These are phyloP conservation scores for Ephemerocybe angulata DNA, from an alignment of 768 basidiomycete species.

Conservation along the genomic window DNA sequence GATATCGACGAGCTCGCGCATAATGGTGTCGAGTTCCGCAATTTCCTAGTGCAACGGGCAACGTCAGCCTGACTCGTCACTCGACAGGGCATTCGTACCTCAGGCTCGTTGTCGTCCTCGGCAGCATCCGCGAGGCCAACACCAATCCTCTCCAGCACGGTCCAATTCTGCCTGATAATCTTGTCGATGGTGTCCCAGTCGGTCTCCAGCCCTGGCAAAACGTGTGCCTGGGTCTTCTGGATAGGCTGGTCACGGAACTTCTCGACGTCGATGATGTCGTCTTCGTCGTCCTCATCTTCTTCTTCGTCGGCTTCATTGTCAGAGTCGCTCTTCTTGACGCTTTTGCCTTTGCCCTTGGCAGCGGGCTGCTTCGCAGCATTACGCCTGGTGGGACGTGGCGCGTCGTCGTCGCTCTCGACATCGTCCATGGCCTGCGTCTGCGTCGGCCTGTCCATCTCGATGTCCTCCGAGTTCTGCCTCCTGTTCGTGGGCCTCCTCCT, in stretches of 20 bases:
- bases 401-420: slow-evolving; percentile 42
- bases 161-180: slow-evolving; percentile 44
- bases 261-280: slow-evolving; percentile 55
- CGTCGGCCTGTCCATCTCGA: slow-evolving; percentile 49
- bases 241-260: slow-evolving; percentile 69
- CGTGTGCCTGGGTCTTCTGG: slow-evolving; percentile 45
- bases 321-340: slow-evolving; percentile 22
- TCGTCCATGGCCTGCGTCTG: slow-evolving; percentile 39
- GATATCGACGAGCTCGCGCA: slow-evolving; percentile 68
- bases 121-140: slow-evolving; percentile 59
- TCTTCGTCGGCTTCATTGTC: slow-evolving; percentile 16
- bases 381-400: too few species aligned
- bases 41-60: slow-evolving; percentile 41
- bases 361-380: slow-evolving; percentile 26
- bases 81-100: slow-evolving; percentile 35
- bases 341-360: slow-evolving; percentile 28
- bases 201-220: slow-evolving; percentile 51
- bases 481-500: slow-evolving; percentile 36
- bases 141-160: slow-evolving; percentile 41
- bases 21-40: slow-evolving; percentile 57
- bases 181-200: slow-evolving; percentile 61
- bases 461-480: slow-evolving; percentile 53
- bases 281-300: slow-evolving; percentile 45
- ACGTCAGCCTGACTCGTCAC: slow-evolving; percentile 1
- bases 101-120: slow-evolving; percentile 47